Percentiles rank a stretch among this genome's conserved stretches.
These are phyloP conservation scores for Phytophthora hibernalis DNA, from an alignment of 352 stramenopile species.

Conservation along the genomic window DNA sequence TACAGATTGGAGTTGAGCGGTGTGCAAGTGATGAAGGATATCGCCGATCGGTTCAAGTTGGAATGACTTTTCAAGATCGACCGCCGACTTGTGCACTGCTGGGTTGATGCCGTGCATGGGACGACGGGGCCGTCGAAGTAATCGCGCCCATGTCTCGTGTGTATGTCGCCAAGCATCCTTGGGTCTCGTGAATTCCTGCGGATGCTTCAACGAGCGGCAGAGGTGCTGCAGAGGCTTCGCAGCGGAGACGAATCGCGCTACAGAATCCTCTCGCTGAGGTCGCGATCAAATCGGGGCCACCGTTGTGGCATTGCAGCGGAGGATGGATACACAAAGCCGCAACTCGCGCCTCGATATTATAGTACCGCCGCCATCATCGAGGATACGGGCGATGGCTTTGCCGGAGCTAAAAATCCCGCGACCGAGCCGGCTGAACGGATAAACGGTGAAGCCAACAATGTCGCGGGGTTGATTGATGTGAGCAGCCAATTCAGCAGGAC, in stretches of 20 bases:
- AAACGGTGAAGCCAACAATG: neutral
- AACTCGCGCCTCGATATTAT: neutral
- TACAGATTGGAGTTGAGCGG: too few species aligned
- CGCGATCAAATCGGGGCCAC: neutral
- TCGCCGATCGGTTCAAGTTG: neutral
- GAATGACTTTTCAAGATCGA: neutral
- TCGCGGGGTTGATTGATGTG: neutral
- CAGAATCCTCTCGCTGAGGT: neutral
- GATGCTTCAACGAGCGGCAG: conserved; percentile 2
- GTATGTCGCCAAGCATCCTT: too few species aligned
- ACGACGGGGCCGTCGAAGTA: neutral
- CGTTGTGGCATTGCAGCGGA: conserved; percentile 1
- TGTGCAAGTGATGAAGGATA: neutral
- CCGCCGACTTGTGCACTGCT: neutral
- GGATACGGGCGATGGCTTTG: conserved; percentile 1
- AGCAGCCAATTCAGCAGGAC: neutral
- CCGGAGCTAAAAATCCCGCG: neutral
- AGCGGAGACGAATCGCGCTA: neutral
- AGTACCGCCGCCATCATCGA: conserved; percentile 6
- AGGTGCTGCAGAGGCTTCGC: too few species aligned
- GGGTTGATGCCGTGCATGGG: conserved; percentile 1
- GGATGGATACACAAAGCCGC: neutral
- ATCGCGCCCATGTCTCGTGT: neutral
- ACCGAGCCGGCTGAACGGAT: too few species aligned
- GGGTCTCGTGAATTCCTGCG: neutral